Base-by-base conservation (phyloP, 1,284 basidiomycete genomes). In the Irpex sp. region DNA sequence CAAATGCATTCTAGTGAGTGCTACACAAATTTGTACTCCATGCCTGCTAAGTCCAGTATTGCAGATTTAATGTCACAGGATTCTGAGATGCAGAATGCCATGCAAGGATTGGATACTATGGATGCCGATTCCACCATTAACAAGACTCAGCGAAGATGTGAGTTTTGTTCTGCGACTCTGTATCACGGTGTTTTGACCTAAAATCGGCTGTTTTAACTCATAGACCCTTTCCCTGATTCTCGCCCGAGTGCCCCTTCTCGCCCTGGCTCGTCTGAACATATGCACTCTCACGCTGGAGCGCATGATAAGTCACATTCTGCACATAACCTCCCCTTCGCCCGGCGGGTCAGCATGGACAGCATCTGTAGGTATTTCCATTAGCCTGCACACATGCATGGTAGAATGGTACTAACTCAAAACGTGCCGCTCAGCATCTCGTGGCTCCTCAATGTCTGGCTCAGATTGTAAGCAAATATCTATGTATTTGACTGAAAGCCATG, bases 71-170 rank as follows among this genome's bases (percentile, higher is more conserved):
- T 92, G 64, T 88, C 89, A 17, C 81, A 84, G 60, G 86, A 91
- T 68, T 88, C 88, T 1, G 87, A 88, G 68, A 91, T 92, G 89
- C 86, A 85, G 61, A 79, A 83, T 57, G 84, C 79, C n/a, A 82
- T 92, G 70, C 78, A 83, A 46, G 83, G 78, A 13, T 69, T 83
- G 60, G 82, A 86, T 57, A 86, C 80, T 67, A 21, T 37, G 17
- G 82, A 81, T 36, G 75, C 73, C 21, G 76, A 77, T 50, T 75
- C 68, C 21, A 59, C 37, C 35, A 59, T 57, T 39, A 65, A 62
- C 53, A 55, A 55, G 53, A 55, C 53, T 58, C 68, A 9, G 46
- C 71, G 60, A 36, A 68, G 69, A 31, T 63, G 69, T 69, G 61
- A 19, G 71, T 67, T 31, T 35, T 3, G 31, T 35, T 8, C 33